phyloP scores from a whole-genome alignment of 495 filamentous ascomycete species.

The Cercophora newfieldiana region DNA sequence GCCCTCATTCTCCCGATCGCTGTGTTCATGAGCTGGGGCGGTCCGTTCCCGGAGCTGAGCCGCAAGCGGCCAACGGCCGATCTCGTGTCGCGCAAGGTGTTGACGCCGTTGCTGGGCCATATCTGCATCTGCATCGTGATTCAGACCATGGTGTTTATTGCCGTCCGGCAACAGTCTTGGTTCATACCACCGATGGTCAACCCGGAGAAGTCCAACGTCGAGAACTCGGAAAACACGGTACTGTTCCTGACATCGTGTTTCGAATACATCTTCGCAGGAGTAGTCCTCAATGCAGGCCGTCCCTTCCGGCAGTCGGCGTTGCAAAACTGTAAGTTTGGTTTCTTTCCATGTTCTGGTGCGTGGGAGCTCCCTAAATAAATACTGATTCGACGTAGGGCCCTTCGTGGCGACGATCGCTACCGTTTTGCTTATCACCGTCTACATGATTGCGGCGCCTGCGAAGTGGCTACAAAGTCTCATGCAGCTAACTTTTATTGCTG shows the following conservation, averaged over 20 bases:
- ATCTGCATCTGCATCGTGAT: slow-evolving; percentile 78
- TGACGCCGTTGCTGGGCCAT: slow-evolving; percentile 87
- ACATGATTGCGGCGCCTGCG: slow-evolving; percentile 76
- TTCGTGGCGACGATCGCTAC: slow-evolving; percentile 76
- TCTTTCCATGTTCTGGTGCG: not conserved
- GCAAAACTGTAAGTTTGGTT: slow-evolving; percentile 73
- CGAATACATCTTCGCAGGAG: slow-evolving; percentile 86
- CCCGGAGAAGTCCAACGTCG: slow-evolving; percentile 73
- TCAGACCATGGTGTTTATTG: slow-evolving; percentile 70
- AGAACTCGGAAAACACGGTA: slow-evolving; percentile 88
- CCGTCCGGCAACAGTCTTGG: slow-evolving; percentile 78
- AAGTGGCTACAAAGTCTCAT: slow-evolving; percentile 69
- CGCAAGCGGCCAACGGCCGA: slow-evolving; percentile 88
- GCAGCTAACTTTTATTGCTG: slow-evolving; percentile 77
- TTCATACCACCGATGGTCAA: slow-evolving; percentile 77
- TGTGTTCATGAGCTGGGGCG: slow-evolving; percentile 98
- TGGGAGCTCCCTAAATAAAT: too few relatives aligned
- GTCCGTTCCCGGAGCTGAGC: slow-evolving; percentile 73
- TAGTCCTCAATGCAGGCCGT: slow-evolving; percentile 84
- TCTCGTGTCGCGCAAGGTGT: slow-evolving; percentile 89
- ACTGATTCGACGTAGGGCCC: slow-evolving; percentile 56
- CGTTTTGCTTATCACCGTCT: slow-evolving; percentile 63
- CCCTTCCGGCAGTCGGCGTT: slow-evolving; percentile 84
- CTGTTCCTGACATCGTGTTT: slow-evolving; percentile 89
- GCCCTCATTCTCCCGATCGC: slow-evolving; percentile 92